These are phyloP conservation scores for Raphanus sativus DNA, from an alignment of 345 rosid species.

Conservation along the genomic window DNA sequence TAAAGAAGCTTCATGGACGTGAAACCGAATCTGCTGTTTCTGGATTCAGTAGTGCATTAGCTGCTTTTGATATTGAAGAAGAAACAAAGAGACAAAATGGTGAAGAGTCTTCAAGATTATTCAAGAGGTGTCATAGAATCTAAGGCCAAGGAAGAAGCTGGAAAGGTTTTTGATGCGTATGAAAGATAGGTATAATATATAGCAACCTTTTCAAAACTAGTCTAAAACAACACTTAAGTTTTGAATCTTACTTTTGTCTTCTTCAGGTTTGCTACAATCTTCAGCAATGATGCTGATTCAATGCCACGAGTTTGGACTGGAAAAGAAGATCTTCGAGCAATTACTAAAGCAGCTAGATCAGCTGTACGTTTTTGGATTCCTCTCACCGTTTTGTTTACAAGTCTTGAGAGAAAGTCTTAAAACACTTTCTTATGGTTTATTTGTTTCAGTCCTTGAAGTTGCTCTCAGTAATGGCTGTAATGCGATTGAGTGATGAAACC, in stretches of 20 bases:
- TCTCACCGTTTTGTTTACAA: not conserved
- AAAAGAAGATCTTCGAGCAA: conserved; percentile 88
- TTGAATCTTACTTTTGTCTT: not conserved
- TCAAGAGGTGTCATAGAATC: conserved; percentile 76
- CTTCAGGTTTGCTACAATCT: conserved; percentile 71
- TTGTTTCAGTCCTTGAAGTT: conserved; percentile 75
- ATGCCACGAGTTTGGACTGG: conserved; percentile 99
- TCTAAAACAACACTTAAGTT: conserved; percentile 13
- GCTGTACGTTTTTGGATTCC: conserved; percentile 51
- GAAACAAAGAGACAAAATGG: conserved; percentile 54
- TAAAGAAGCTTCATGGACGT: conserved; percentile 63
- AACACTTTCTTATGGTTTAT: not conserved
- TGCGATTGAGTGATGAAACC: conserved; percentile 62
- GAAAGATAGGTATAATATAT: conserved; percentile 74
- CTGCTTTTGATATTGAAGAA: conserved; percentile 73
- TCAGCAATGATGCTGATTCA: conserved; percentile 90
- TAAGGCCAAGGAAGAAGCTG: conserved; percentile 88
- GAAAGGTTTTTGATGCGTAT: conserved; percentile 71
- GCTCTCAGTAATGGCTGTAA: conserved; percentile 80
- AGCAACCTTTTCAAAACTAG: conserved; percentile 6
- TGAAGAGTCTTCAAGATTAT: conserved; percentile 52
- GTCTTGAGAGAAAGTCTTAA: not conserved
- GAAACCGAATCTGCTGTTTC: conserved; percentile 71
- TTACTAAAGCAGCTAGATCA: conserved; percentile 81
- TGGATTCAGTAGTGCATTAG: conserved; percentile 60